Base-by-base conservation (phyloP, 306 rosid genomes). In the Quercus bicolor region DNA sequence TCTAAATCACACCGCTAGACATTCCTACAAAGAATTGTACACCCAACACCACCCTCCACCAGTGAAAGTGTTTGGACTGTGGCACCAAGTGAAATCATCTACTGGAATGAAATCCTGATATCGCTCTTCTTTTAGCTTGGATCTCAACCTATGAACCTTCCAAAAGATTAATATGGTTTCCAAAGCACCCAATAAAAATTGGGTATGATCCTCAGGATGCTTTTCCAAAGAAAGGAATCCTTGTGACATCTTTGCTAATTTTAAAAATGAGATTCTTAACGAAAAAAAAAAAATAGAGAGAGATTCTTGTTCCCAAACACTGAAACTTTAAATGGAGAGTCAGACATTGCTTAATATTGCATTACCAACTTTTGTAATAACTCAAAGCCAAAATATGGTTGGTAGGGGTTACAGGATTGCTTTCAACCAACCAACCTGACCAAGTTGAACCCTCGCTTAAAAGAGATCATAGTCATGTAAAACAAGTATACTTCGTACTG, bases 121-220 rank as follows among this genome's bases (percentile, higher is more conserved):
- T 65, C 70, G 3, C 21, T 29, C 70, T 64, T 64, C 45, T 31
- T 64, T 64, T 65, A 65, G 21, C 70, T 29, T 29, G 70, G 70
- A 65, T 31, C 24, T 31, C 70, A 65, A 65, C 19, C 70, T 65
- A 65, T 65, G 70, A 65, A 65, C 48, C 70, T 65, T 31, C 48
- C 45, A 33, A 62, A 20, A 26, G 9, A 62, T 62, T 62, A 62
- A 62, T 65, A 15, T 31, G 19, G 48, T 16, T 15, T 65, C 48
- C 45, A 65, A 33, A 65, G 2, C n/a, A 18, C 48, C 48, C 19
- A 40, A 31, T 65, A 65, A 31, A 29, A 31, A 40, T 2, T 16
- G 19, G 13, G 70, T 48, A 65, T 65, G 8, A 5, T 12, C 7
- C 23, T 29, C 21, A 31, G 20, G 24, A 20, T 31, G 20, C 21